Evolutionary conservation across 2,329 filamentous ascomycete species (phyloP).

Genomic region (Thelonectria olida): DNA sequence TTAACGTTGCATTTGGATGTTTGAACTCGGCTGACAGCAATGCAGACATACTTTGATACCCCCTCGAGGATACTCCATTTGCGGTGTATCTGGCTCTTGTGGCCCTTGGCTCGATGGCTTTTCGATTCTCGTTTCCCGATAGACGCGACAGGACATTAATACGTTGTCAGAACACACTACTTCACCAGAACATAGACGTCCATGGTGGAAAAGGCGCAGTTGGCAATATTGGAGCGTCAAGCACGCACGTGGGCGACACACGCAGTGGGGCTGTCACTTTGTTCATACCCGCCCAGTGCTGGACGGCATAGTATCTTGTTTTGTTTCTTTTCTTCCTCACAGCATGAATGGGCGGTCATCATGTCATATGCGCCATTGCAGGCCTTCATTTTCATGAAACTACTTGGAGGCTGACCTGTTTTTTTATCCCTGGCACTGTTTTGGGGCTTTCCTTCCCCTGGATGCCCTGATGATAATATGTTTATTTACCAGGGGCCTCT

Average conservation of each 20-base stretch:
- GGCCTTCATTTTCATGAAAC: background rate
- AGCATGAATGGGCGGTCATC: conserved; percentile 15
- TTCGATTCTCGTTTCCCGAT: conserved; percentile 72
- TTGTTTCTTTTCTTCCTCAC: conserved; percentile 15
- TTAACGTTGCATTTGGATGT: background rate
- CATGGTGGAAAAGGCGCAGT: conserved; percentile 19
- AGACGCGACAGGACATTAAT: conserved; percentile 23
- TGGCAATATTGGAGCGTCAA: too few relatives aligned
- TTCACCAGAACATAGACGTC: conserved; percentile 19
- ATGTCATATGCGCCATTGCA: conserved; percentile 21
- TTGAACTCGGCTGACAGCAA: conserved; percentile 28
- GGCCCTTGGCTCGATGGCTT: conserved; percentile 87
- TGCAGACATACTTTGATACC: conserved; percentile 86
- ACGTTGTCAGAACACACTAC: conserved; percentile 20
- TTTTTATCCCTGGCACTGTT: background rate
- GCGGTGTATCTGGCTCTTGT: conserved; percentile 85
- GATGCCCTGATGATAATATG: conserved; percentile 2
- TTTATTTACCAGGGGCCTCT: background rate
- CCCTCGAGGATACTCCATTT: conserved; percentile 87
- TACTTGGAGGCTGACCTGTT: background rate
- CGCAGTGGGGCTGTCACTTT: too few relatives aligned
- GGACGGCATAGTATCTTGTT: conserved; percentile 12
- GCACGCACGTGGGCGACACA: too few relatives aligned
- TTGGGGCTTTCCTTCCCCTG: background rate
- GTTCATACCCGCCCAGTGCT: background rate